A percentile compares a stretch with the other conserved stretches of the same genome.
Conservation (phyloP, 23 red algal species). For the Chondrus crispus region DNA sequence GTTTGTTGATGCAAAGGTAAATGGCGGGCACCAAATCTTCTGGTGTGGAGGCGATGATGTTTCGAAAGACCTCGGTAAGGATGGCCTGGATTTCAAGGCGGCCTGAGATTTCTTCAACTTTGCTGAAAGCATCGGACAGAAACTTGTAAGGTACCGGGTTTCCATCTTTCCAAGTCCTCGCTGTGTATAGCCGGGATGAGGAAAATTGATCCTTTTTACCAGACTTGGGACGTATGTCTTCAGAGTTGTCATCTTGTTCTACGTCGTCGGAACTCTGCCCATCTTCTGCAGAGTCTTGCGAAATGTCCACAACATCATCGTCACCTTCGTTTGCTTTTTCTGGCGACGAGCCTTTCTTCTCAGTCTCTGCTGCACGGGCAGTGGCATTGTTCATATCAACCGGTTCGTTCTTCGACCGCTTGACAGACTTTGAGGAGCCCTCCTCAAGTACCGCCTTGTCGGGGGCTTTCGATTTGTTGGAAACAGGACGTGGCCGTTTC, state of each 20-base stretch:
- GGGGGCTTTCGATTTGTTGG: not conserved
- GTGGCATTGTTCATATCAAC: not conserved
- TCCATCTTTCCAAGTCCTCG: conserved; percentile 51
- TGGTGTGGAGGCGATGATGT: conserved; percentile 66
- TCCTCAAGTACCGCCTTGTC: not conserved
- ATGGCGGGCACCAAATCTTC: conserved; percentile 78
- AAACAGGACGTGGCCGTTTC: not conserved
- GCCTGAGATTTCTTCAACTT: conserved; percentile 58
- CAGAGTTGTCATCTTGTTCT: not conserved
- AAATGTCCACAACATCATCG: not conserved
- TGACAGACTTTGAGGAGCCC: not conserved
- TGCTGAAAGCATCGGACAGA: conserved; percentile 76
- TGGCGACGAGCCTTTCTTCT: not conserved
- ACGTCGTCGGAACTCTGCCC: not conserved
- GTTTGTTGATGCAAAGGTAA: conserved; percentile 79
- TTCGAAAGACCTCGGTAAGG: conserved; percentile 59
- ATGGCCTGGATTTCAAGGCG: conserved; percentile 82
- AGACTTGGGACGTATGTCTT: not conserved
- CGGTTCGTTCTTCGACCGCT: not conserved
- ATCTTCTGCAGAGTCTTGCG: not conserved
- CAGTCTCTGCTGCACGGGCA: not conserved
- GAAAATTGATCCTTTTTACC: not conserved
- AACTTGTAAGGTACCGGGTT: conserved; percentile 75
- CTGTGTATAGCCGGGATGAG: not conserved
- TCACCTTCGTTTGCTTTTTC: not conserved